Evolutionary conservation across 345 rosid species (phyloP), one percentile per base, ranked within the genome.

Genomic region (Odontarrhena argentea): DNA sequence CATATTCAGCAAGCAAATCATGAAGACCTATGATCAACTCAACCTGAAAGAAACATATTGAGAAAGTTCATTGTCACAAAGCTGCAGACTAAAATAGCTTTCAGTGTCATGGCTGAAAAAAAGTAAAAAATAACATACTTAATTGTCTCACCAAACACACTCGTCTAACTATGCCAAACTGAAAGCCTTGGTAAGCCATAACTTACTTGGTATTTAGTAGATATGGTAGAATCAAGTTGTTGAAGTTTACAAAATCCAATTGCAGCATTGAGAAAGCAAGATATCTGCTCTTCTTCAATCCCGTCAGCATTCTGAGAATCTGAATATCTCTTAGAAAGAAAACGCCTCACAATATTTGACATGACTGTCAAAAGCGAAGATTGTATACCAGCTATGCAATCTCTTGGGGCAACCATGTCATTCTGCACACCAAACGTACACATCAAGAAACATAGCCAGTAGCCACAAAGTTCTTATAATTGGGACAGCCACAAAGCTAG

Each of bases 181-280:
- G 60, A 15, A 35, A 49, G 6, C 32, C 66, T 42, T 10, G 25
- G 32, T 57, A 63, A 60, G 50, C 42, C 38, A 24, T 63, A 26
- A 74, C 84, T 79, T 73, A 90, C 97, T 77, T 91, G 97, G 65
- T 84, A 65, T 85, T 94, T 83, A 43, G 88, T 72, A 56, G 85
- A 75, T 15, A 80, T 68, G 10, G 85, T 73, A 77, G 82, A 73
- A 73, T 82, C 79, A 47, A 94, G 86, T 67, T 91, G 95, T 74
- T 91, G 99, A 78, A 91, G 87, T 78, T 88, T 94, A 91, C 96
- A 86, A 76, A 88, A 94, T 5, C 87, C 87, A 79, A 85, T 88
- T 71, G 84, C 87, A 50, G 97, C 95, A 78, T 84, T 84, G 54
- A 87, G 77, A 73, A 91, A 84, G 80, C 89, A 83, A 68, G 79